A percentile compares a stretch with the other conserved stretches of the same genome.
Conservation (phyloP, 768 basidiomycete species). For the Dentipellis fragilis region DNA sequence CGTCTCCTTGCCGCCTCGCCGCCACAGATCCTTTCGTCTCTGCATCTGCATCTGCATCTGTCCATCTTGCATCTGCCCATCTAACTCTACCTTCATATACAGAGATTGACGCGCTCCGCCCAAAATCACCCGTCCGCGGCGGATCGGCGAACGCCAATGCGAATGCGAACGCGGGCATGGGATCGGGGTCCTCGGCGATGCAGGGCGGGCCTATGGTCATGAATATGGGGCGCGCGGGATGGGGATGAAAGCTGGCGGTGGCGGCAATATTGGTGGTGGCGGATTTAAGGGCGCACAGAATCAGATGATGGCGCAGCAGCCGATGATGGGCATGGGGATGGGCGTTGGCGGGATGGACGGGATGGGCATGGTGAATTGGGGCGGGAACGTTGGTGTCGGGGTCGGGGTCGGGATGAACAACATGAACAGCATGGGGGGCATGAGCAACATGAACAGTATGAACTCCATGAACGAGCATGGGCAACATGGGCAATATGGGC, state of each 20-base stretch:
- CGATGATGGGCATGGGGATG: conserved; percentile 32
- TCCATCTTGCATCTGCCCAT: not conserved
- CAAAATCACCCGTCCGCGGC: conserved; percentile 68
- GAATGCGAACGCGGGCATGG: conserved; percentile 6
- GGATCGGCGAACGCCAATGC: conserved; percentile 16
- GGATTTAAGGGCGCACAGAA: conserved; percentile 12
- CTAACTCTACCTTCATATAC: conserved; percentile 2
- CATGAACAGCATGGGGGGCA: conserved; percentile 24
- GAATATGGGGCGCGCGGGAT: conserved; percentile 1
- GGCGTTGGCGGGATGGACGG: conserved; percentile 25
- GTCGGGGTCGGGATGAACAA: conserved; percentile 20
- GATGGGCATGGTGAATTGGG: conserved; percentile 16
- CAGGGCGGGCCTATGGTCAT: not conserved
- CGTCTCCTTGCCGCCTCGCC: not conserved
- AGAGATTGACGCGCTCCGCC: conserved; percentile 78
- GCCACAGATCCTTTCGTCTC: no score
- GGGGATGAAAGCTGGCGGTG: conserved; percentile 7
- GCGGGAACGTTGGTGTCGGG: conserved; percentile 26
- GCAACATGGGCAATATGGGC: conserved; percentile 14
- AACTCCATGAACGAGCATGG: conserved; percentile 25
- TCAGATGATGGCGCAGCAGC: conserved; percentile 22
- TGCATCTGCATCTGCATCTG: not conserved
- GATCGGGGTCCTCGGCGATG: conserved; percentile 2
- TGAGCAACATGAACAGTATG: conserved; percentile 18
- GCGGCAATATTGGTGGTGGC: not conserved